Evolutionary conservation across 2,329 filamentous ascomycete genomes (phyloP).

Genomic region (Fusarium continuum): DNA sequence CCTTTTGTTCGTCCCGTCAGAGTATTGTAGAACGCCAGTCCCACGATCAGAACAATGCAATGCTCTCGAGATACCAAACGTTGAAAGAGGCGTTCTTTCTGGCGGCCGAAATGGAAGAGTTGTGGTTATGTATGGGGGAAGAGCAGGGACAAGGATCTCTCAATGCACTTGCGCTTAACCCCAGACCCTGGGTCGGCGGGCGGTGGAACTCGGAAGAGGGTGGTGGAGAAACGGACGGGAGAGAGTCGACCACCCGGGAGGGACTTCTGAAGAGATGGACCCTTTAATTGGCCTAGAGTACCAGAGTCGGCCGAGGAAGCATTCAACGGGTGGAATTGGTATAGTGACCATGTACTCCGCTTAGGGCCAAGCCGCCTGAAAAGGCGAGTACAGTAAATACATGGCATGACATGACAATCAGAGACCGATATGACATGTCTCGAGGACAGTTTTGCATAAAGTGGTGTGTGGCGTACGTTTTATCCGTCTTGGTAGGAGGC

Average conservation of each 20-base stretch:
- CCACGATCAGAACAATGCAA: constrained; percentile 11
- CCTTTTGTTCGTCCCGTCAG: neutral
- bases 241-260: constrained; percentile 28
- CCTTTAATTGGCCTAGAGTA: constrained; percentile 31
- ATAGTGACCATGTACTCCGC: constrained; percentile 17
- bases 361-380: constrained; percentile 17
- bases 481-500: constrained; percentile 2
- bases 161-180: constrained; percentile 29
- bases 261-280: constrained; percentile 41
- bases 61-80: constrained; percentile 16
- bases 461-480: constrained; percentile 28
- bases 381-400: neutral
- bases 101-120: constrained; percentile 37
- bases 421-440: constrained; percentile 23
- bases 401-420: constrained; percentile 30
- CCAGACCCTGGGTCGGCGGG: constrained; percentile 35
- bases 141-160: constrained; percentile 34
- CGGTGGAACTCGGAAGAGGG: constrained; percentile 39
- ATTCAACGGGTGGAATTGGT: constrained; percentile 22
- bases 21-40: constrained; percentile 12
- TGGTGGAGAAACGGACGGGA: constrained; percentile 39
- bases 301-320: constrained; percentile 17
- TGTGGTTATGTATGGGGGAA: constrained; percentile 43
- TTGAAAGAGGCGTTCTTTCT: constrained; percentile 29
- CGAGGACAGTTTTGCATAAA: constrained; percentile 9